A percentile compares a stretch with the other conserved stretches of the same genome.
Conservation (phyloP, 176 grass and related monocot genomes). For the Cymbopogon citratus region DNA sequence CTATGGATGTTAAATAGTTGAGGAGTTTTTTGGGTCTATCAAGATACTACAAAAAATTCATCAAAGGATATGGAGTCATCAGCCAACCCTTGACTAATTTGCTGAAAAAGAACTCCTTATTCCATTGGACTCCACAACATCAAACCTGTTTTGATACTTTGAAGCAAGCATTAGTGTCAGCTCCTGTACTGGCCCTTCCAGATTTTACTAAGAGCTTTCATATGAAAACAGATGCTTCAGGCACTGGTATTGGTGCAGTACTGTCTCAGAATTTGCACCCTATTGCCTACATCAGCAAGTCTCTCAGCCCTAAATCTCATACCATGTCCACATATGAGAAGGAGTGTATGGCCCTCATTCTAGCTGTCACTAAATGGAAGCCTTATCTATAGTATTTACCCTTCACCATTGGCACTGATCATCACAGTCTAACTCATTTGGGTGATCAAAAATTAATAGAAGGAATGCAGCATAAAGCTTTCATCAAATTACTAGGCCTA, state of each 20-base stretch:
- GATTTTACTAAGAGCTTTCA: too few relatives aligned
- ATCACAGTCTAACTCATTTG: not conserved
- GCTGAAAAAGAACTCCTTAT: fast-evolving
- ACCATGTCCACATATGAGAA: not conserved
- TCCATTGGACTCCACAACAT: too few relatives aligned
- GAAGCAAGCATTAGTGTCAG: fast-evolving
- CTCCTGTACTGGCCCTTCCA: too few relatives aligned
- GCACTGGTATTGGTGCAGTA: too few relatives aligned
- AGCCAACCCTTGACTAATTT: too few relatives aligned
- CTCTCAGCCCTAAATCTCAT: not conserved
- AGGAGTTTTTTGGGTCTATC: too few relatives aligned
- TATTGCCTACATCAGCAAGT: not conserved
- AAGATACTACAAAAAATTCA: too few relatives aligned
- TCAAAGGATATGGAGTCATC: fast-evolving
- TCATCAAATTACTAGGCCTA: too few relatives aligned
- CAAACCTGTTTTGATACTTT: fast-evolving
- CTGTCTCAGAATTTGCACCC: not conserved
- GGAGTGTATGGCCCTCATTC: not conserved
- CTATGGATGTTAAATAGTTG: fast-evolving
- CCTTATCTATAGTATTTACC: fast-evolving
- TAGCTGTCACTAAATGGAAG: not conserved
- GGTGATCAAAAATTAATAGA: too few relatives aligned
- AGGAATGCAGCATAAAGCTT: too few relatives aligned
- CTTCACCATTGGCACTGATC: too few relatives aligned
- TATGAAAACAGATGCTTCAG: too few relatives aligned